Percentiles rank a stretch among this genome's conserved stretches.
Conservation (phyloP, 2,329 filamentous ascomycete species). For the Parastagonospora avenae region DNA sequence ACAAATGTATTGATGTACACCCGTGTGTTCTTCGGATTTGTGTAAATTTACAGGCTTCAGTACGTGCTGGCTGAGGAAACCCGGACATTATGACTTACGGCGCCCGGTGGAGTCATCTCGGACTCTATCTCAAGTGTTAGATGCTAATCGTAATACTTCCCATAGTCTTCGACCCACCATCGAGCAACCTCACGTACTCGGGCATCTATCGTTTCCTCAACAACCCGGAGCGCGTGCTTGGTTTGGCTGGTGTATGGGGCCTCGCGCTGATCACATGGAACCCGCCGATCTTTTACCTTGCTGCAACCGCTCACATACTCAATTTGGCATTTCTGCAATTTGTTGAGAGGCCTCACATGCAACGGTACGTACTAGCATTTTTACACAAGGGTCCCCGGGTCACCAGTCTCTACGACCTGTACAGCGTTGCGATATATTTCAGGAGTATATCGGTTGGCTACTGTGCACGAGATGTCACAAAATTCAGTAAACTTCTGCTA, state of each 20-base stretch:
- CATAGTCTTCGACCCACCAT: conserved; percentile 77
- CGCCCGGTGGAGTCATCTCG: too few relatives aligned
- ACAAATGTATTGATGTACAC: too few relatives aligned
- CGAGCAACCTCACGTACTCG: conserved; percentile 84
- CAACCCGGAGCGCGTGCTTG: conserved; percentile 93
- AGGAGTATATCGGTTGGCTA: background rate
- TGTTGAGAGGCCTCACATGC: conserved; percentile 96
- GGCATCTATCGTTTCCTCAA: conserved; percentile 98
- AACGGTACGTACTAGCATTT: conserved; percentile 61
- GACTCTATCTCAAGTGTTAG: too few relatives aligned
- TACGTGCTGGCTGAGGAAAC: too few relatives aligned
- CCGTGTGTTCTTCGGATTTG: too few relatives aligned
- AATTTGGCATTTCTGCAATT: conserved; percentile 88
- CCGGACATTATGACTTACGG: too few relatives aligned
- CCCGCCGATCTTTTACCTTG: conserved; percentile 82
- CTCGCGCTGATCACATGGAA: conserved; percentile 93
- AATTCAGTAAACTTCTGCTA: background rate
- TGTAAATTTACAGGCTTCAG: too few relatives aligned
- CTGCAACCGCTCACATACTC: conserved; percentile 81
- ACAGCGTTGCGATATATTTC: background rate
- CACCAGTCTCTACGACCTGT: too few relatives aligned
- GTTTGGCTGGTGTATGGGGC: conserved; percentile 94
- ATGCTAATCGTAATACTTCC: background rate
- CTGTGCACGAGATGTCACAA: too few relatives aligned
- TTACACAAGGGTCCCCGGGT: too few relatives aligned